A percentile compares a stretch with the other conserved stretches of the same genome.
These are phyloP conservation scores for Penicillium sp. DNA, from an alignment of 2,329 filamentous ascomycete genomes.

Conservation along the genomic window DNA sequence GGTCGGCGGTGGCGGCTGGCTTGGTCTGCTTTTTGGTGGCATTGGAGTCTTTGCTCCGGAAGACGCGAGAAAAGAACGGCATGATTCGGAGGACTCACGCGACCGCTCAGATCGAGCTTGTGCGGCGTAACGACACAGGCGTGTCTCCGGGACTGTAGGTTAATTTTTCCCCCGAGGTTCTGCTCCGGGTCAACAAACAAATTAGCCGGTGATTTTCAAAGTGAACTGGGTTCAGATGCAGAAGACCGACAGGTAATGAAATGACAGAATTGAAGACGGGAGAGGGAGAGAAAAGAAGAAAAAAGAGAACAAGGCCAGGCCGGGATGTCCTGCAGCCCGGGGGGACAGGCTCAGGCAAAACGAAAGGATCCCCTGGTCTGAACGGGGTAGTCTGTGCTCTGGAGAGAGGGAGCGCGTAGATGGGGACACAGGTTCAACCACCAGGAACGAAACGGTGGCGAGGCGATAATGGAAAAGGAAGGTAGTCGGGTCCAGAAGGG, in stretches of 20 bases:
- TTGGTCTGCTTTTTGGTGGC: conserved; percentile 59
- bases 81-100: conserved; percentile 37
- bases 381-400: conserved; percentile 18
- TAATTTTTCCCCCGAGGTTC: conserved; percentile 11
- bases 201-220: conserved; percentile 10
- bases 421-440: conserved; percentile 5
- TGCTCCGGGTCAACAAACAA: conserved; percentile 11
- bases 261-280: conserved; percentile 1
- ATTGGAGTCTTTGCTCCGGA: conserved; percentile 72
- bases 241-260: conserved; percentile 15
- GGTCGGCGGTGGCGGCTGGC: conserved; percentile 50
- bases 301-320: conserved; percentile 6
- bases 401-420: too few relatives aligned
- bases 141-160: conserved; percentile 11
- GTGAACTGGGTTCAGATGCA: conserved; percentile 5
- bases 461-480: background rate
- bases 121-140: background rate
- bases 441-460: background rate
- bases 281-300: conserved; percentile 1
- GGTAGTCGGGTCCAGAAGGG: background rate
- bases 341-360: conserved; percentile 20
- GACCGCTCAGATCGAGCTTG: conserved; percentile 13
- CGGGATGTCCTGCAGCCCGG: conserved; percentile 28
- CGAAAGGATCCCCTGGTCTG: conserved; percentile 13
- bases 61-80: conserved; percentile 59